Evolutionary conservation across 2,329 filamentous ascomycete species (phyloP).

Genomic region (Dendrostoma leiphaemia): DNA sequence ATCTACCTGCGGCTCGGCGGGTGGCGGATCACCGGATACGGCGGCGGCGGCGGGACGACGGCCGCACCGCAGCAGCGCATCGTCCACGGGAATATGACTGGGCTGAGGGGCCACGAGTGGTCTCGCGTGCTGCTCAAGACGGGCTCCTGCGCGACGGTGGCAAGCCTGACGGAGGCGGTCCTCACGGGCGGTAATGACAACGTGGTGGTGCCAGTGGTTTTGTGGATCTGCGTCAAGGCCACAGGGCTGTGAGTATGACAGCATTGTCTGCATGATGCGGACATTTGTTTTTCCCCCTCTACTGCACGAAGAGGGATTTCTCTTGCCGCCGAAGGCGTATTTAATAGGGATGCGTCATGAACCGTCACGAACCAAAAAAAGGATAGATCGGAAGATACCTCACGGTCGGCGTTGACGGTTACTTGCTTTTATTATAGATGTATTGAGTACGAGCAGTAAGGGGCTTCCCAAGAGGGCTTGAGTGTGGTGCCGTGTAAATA

Average conservation of each 20-base stretch:
- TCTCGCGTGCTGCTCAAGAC: conserved; percentile 70
- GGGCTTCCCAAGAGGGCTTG: too few species aligned
- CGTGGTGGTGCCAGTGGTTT: conserved; percentile 87
- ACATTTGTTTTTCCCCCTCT: neutral
- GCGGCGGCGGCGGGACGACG: conserved; percentile 24
- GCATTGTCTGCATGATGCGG: neutral
- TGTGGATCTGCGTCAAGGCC: conserved; percentile 90
- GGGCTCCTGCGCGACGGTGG: conserved; percentile 69
- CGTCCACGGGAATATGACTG: neutral
- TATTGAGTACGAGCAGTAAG: too few species aligned
- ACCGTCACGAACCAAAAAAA: neutral
- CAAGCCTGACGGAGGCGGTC: conserved; percentile 91
- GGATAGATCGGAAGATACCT: conserved; percentile 12
- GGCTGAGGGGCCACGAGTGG: conserved; percentile 25
- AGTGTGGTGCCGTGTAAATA: too few species aligned
- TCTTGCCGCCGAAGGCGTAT: neutral
- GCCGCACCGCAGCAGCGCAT: conserved; percentile 1
- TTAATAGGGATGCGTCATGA: neutral
- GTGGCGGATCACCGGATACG: conserved; percentile 70
- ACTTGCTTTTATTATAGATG: neutral
- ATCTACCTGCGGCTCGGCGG: conserved; percentile 74
- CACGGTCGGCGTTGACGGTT: conserved; percentile 1
- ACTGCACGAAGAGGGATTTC: neutral
- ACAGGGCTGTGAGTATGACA: conserved; percentile 8
- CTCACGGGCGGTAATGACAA: conserved; percentile 98